Base-by-base conservation (phyloP, 495 filamentous ascomycete genomes). In the Sporormia fimetaria region DNA sequence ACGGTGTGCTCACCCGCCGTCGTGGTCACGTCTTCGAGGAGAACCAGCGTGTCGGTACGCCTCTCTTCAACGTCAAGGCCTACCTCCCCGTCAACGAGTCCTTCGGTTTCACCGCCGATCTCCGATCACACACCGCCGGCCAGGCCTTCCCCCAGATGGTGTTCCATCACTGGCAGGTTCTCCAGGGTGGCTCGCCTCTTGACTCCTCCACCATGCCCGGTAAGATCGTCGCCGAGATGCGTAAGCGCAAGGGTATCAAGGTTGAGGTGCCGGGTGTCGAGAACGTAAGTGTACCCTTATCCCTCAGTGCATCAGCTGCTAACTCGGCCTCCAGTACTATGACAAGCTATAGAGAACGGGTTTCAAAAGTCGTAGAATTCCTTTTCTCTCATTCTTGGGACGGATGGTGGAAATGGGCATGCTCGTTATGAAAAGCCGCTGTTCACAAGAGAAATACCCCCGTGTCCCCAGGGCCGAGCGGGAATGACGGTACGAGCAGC, bases 171-270 rank as follows among this genome's bases (percentile, higher is more conserved):
- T 99, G 86, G 85, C 77, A 87, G 66, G 68, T 90, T 54, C 75
- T 96, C 37, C 83, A 87, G 51, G 90, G 90, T 76, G 90, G 90
- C 56, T 90, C 83, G 47, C 81, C 85, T 56, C 76, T 96, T 54
- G 92, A 99, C 64, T 49, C 64, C 55, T 80, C 81, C 54, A 79
- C 79, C 49, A 88, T 86, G 78, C 73, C 81, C 63, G 92, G 90
- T 62, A 66, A 77, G 60, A 67, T 94, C 56, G 84, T 95, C 51
- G 68, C 70, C 63, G 75, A 78, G 37, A 94, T 88, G 82, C 83
- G 90, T 57, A 94, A 94, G 80, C 80, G 90, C 69, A 99, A 99
- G 81, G 92, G 88, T 80, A 70, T 99, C 75, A 99, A 99, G 83
- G 71, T 78, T 59, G 73, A 83, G 49, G 82, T 94, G 58, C 87